Evolutionary conservation across 345 rosid genomes (phyloP).

Genomic region (Sonneratia alba): DNA sequence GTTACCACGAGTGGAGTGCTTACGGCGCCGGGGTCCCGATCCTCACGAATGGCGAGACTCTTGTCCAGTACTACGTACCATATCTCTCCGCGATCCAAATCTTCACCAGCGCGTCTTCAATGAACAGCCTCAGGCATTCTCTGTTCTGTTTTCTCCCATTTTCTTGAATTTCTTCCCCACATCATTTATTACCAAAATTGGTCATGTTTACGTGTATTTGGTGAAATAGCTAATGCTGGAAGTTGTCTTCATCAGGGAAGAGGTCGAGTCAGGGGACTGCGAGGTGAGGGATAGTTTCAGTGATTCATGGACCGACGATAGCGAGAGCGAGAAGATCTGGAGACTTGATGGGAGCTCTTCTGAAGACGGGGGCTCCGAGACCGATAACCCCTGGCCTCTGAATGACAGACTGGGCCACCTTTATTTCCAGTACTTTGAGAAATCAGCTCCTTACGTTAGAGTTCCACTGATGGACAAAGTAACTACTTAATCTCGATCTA

Average conservation of each 20-base stretch:
- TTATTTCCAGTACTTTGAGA: slow-evolving; percentile 74
- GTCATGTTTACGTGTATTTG: neutral
- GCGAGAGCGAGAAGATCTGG: slow-evolving; percentile 76
- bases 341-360: slow-evolving; percentile 76
- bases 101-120: slow-evolving; percentile 63
- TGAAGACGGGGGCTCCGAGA: slow-evolving; percentile 81
- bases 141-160: neutral
- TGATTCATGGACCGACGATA: slow-evolving; percentile 81
- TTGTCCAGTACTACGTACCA: slow-evolving; percentile 94
- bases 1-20: slow-evolving; percentile 99
- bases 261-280: slow-evolving; percentile 59
- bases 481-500: neutral
- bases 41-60: slow-evolving; percentile 55
- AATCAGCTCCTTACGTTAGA: slow-evolving; percentile 83
- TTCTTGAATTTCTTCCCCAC: neutral
- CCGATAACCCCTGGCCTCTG: slow-evolving; percentile 47
- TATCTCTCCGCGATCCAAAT: slow-evolving; percentile 96
- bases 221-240: neutral
- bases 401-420: slow-evolving; percentile 74
- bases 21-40: slow-evolving; percentile 98
- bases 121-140: slow-evolving; percentile 56
- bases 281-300: slow-evolving; percentile 77
- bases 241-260: slow-evolving; percentile 45
- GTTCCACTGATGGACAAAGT: slow-evolving; percentile 99
- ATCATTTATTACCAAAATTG: neutral